phyloP scores from a whole-genome alignment of 495 filamentous ascomycete species.

The Jackrogersella minutella region DNA sequence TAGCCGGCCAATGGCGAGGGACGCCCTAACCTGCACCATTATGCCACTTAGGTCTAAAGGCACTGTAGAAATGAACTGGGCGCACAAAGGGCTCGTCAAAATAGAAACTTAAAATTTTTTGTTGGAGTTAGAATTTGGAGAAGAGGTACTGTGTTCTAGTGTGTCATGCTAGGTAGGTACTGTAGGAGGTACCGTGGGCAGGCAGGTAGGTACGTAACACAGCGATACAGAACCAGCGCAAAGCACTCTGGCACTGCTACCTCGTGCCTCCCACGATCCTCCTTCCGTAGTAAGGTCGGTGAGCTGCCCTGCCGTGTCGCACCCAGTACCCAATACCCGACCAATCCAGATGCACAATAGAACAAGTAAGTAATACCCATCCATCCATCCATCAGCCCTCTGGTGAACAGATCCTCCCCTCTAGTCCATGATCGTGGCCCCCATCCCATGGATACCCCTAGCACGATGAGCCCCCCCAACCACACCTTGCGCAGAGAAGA shows the following conservation, averaged over 20 bases:
- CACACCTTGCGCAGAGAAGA: background rate
- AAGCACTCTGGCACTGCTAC: background rate
- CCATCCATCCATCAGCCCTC: background rate
- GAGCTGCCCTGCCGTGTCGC: background rate
- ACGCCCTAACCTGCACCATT: background rate
- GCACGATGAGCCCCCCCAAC: background rate
- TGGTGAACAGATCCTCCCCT: background rate
- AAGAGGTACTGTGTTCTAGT: slow-evolving; percentile 1
- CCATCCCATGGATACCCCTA: background rate
- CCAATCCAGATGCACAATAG: background rate
- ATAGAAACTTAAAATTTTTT: slow-evolving; percentile 8
- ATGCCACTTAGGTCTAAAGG: background rate
- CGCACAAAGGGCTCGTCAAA: slow-evolving; percentile 21
- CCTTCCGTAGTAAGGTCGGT: slow-evolving; percentile 27
- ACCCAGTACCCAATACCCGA: background rate
- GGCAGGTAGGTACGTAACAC: slow-evolving; percentile 8
- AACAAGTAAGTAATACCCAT: background rate
- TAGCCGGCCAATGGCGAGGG: slow-evolving; percentile 10
- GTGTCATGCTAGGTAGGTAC: background rate
- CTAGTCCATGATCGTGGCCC: background rate
- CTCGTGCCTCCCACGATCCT: slow-evolving; percentile 20
- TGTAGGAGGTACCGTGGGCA: background rate
- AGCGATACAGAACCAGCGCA: slow-evolving; percentile 22
- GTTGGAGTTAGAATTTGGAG: background rate
- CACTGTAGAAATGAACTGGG: slow-evolving; percentile 13